Percentiles rank a stretch among this genome's conserved stretches.
Conservation (phyloP, 441 rosid species). For the Euphorbia celastroides region DNA sequence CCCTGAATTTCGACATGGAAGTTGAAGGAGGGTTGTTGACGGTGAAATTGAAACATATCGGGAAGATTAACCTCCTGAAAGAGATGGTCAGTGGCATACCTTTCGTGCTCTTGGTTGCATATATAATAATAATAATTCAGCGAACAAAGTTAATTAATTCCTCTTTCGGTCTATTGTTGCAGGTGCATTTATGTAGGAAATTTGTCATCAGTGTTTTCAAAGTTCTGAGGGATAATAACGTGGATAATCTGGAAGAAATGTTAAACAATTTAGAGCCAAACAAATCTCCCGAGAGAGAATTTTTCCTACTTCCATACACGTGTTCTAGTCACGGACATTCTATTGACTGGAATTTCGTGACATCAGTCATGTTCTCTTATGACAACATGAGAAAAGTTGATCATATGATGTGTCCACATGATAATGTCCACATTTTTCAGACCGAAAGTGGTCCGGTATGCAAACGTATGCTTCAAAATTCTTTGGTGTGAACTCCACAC, state of each 20-base stretch:
- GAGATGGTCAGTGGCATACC: slow-evolving; percentile 32
- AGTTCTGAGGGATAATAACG: slow-evolving; percentile 44
- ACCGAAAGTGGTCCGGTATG: slow-evolving; percentile 50
- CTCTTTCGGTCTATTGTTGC: slow-evolving; percentile 14
- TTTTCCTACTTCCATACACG: slow-evolving; percentile 56
- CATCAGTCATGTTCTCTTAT: slow-evolving; percentile 33
- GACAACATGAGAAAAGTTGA: slow-evolving; percentile 25
- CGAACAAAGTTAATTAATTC: background rate
- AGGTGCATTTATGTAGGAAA: slow-evolving; percentile 61
- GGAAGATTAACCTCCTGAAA: slow-evolving; percentile 32
- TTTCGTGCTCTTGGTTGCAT: slow-evolving; percentile 7
- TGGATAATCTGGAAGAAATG: slow-evolving; percentile 33
- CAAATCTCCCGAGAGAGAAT: slow-evolving; percentile 41
- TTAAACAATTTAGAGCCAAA: slow-evolving; percentile 26
- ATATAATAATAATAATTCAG: too few relatives aligned
- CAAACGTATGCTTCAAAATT: slow-evolving; percentile 46
- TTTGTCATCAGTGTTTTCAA: slow-evolving; percentile 60
- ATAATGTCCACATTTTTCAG: slow-evolving; percentile 30
- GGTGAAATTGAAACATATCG: slow-evolving; percentile 45
- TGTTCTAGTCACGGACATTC: slow-evolving; percentile 12
- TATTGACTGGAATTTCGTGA: slow-evolving; percentile 56
- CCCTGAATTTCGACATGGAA: slow-evolving; percentile 38
- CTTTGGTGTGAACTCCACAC: slow-evolving; percentile 77
- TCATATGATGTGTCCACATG: slow-evolving; percentile 32
- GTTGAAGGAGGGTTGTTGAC: slow-evolving; percentile 45